Percentiles rank a stretch among this genome's conserved stretches.
phyloP scores from a whole-genome alignment of 1,284 basidiomycete genomes.

The Fomitopsis betulina region DNA sequence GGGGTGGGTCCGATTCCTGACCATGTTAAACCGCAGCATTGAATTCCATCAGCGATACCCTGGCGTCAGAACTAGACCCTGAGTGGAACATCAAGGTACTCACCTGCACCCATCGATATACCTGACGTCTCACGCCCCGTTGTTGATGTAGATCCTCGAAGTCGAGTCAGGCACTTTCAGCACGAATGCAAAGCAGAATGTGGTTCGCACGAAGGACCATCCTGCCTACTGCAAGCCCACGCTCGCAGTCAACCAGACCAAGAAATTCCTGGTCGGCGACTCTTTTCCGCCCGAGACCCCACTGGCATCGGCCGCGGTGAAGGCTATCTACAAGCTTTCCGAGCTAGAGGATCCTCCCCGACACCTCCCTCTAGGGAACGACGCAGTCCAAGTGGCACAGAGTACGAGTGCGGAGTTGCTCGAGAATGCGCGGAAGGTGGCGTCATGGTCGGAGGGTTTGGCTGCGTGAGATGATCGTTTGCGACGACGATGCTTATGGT shows the following conservation, averaged over 20 bases:
- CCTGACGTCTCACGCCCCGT: background rate
- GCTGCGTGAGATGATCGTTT: too few relatives aligned
- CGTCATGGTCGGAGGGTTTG: conserved; percentile 8
- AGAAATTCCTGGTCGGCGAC: background rate
- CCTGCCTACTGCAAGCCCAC: background rate
- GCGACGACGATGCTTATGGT: too few relatives aligned
- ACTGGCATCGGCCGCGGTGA: background rate
- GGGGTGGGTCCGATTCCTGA: too few relatives aligned
- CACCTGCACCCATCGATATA: background rate
- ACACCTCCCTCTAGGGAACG: conserved; percentile 8
- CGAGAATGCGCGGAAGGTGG: conserved; percentile 3
- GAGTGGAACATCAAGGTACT: conserved; percentile 38
- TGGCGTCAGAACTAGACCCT: conserved; percentile 31
- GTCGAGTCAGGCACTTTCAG: conserved; percentile 5
- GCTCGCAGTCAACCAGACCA: background rate
- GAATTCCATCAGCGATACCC: conserved; percentile 29
- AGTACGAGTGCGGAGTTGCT: background rate
- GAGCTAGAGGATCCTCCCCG: conserved; percentile 5
- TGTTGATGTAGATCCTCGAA: conserved; percentile 3
- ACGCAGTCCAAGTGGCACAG: background rate
- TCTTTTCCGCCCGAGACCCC: background rate
- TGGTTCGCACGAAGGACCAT: background rate
- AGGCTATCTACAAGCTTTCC: conserved; percentile 2
- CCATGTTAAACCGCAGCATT: conserved; percentile 4
- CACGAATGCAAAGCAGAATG: background rate